Evolutionary conservation across 768 basidiomycete species (phyloP), one percentile per base, ranked within the genome.

Genomic region (Lactifluus echinatus): DNA sequence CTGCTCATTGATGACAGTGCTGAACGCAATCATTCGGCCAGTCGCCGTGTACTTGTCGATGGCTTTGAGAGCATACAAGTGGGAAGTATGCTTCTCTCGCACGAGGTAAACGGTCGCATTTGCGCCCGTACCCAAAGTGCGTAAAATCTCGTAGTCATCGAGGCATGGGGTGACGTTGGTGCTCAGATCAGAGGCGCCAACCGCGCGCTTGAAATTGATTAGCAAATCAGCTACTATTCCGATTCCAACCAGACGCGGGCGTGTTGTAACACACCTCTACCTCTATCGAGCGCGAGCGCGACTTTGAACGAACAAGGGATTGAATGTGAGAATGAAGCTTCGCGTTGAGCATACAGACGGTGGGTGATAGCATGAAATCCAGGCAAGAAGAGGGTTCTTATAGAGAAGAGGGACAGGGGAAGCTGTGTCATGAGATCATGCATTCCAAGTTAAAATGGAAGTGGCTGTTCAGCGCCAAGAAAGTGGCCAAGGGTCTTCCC

Each of bases 21-120:
- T 37, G 47, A 7, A 49, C 4, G 52, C 24, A 31, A 53, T 23
- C 42, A 43, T 37, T 49, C 33, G 23, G n/a, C 57, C 57, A 2
- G 2, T 26, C 0, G 19, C 2, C 12, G 19, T 21, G 40, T 28
- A 53, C 47, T 59, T 59, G n/a, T 59, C 40, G 29, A 59, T 47
- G 19, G 52, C 52, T 39, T 59, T 59, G 52, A 59, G 52, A 49
- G 52, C 57, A 44, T 49, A 59, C 39, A 59, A n/a, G n/a, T 28
- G 15, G 3, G 46, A 42, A 1, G 57, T 59, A 23, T 37, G 46
- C 52, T 49, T 58, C 46, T 59, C 52, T 48, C 52, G 57, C 21
- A 49, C 57, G 26, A 59, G 52, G 47, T 59, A 59, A 37, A 59
- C 57, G 29, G 47, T 53, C 19, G 57, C 57, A n/a, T 43, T 44